Evolutionary conservation across 805 yeast species (phyloP).

Genomic region (Saccharomycodes ludwigii): DNA sequence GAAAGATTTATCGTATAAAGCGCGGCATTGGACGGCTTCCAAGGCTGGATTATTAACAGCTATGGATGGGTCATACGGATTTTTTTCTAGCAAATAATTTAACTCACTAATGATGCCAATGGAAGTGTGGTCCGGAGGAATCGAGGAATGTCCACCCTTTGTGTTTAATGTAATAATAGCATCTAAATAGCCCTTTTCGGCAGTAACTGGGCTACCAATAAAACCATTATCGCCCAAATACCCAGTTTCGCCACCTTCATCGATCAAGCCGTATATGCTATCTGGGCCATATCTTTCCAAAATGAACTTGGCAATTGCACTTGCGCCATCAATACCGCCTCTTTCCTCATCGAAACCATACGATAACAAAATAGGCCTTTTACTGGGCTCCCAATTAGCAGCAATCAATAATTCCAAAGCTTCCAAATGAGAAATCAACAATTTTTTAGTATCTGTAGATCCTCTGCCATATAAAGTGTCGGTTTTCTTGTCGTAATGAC

Average conservation of each 20-base stretch:
- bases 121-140: slow-evolving; percentile 64
- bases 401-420: slow-evolving; percentile 34
- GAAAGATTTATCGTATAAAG: slow-evolving; percentile 22
- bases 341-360: slow-evolving; percentile 62
- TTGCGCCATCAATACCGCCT: slow-evolving; percentile 40
- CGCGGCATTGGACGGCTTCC: slow-evolving; percentile 47
- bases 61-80: slow-evolving; percentile 33
- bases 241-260: slow-evolving; percentile 37
- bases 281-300: slow-evolving; percentile 40
- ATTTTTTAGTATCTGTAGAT: slow-evolving; percentile 47
- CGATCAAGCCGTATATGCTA: slow-evolving; percentile 44
- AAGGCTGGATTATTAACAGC: slow-evolving; percentile 45
- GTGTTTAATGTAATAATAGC: slow-evolving; percentile 35
- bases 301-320: slow-evolving; percentile 28
- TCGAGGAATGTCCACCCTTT: slow-evolving; percentile 63
- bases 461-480: slow-evolving; percentile 53
- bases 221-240: slow-evolving; percentile 27
- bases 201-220: slow-evolving; percentile 37
- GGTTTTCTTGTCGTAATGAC: slow-evolving; percentile 40
- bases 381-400: slow-evolving; percentile 28
- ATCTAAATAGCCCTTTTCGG: slow-evolving; percentile 45
- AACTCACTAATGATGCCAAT: slow-evolving; percentile 59
- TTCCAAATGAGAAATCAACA: slow-evolving; percentile 47
- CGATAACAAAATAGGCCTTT: slow-evolving; percentile 41
- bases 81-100: slow-evolving; percentile 38